A percentile compares a stretch with the other conserved stretches of the same genome.
phyloP scores from a whole-genome alignment of 257 asterid genomes.

The Capsicum rhomboideum region DNA sequence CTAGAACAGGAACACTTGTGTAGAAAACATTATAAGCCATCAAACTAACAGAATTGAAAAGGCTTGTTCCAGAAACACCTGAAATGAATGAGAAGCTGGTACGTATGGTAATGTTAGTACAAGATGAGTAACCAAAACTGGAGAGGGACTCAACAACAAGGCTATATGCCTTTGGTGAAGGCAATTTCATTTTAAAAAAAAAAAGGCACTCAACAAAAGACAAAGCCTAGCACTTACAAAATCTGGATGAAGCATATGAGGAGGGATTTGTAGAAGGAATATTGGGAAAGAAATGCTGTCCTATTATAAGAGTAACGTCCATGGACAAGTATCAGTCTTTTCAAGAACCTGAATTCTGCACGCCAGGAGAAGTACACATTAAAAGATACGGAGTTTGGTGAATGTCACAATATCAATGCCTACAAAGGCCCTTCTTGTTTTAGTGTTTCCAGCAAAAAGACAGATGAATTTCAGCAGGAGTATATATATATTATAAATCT shows the following conservation, averaged over 20 bases:
- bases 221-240: constrained; percentile 59
- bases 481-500: neutral
- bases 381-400: neutral
- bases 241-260: constrained; percentile 94
- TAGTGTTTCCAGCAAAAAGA: neutral
- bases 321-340: constrained; percentile 93
- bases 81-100: constrained; percentile 92
- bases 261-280: constrained; percentile 93
- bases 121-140: constrained; percentile 3
- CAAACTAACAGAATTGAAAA: constrained; percentile 88
- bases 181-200: neutral
- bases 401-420: neutral
- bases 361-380: constrained; percentile 10
- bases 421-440: neutral
- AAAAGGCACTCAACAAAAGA: neutral
- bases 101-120: constrained; percentile 34
- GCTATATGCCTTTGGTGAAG: neutral
- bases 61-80: constrained; percentile 98
- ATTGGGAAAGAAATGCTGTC: constrained; percentile 95
- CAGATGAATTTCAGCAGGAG: neutral
- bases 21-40: constrained; percentile 98
- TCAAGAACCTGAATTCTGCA: constrained; percentile 94
- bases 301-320: constrained; percentile 98
- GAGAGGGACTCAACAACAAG: constrained; percentile 3
- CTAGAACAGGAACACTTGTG: constrained; percentile 90